These are phyloP conservation scores for Gossypioides kirkii DNA, from an alignment of 345 rosid genomes.

Conservation along the genomic window DNA sequence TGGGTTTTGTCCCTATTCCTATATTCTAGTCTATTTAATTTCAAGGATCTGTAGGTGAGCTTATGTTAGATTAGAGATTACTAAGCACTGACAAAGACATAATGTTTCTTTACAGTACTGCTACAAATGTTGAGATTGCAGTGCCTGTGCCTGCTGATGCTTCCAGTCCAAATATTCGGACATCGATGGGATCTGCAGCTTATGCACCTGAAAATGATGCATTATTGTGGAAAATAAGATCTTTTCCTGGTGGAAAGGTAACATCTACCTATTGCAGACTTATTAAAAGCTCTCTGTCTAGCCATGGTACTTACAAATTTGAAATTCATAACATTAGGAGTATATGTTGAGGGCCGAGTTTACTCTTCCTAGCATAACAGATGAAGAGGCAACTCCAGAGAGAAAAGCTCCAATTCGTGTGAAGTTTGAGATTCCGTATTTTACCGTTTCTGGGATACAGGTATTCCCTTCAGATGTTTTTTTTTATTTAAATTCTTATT, in stretches of 20 bases:
- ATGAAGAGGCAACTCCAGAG: constrained; percentile 68
- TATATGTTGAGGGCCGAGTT: constrained; percentile 85
- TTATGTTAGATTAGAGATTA: not conserved
- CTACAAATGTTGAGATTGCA: constrained; percentile 64
- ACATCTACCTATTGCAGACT: not conserved
- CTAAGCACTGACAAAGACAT: constrained; percentile 7
- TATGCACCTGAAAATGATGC: constrained; percentile 78
- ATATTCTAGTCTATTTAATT: constrained; percentile 1
- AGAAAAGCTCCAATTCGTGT: constrained; percentile 76
- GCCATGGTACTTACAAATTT: not conserved
- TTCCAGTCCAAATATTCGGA: constrained; percentile 79
- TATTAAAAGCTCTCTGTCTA: not conserved
- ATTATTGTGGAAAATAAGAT: constrained; percentile 69
- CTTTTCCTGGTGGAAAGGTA: constrained; percentile 89
- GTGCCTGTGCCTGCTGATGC: constrained; percentile 74
- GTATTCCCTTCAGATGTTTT: constrained; percentile 27
- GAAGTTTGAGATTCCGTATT: constrained; percentile 82
- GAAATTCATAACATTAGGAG: constrained; percentile 40
- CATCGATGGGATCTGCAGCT: constrained; percentile 90
- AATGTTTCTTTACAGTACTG: constrained; percentile 44
- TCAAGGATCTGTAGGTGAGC: not conserved
- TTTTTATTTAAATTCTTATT: not conserved
- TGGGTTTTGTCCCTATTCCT: not conserved
- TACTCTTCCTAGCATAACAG: constrained; percentile 66
- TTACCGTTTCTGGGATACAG: constrained; percentile 89